Evolutionary conservation across 257 asterid species (phyloP).

Genomic region (Fraxinus pennsylvanica): DNA sequence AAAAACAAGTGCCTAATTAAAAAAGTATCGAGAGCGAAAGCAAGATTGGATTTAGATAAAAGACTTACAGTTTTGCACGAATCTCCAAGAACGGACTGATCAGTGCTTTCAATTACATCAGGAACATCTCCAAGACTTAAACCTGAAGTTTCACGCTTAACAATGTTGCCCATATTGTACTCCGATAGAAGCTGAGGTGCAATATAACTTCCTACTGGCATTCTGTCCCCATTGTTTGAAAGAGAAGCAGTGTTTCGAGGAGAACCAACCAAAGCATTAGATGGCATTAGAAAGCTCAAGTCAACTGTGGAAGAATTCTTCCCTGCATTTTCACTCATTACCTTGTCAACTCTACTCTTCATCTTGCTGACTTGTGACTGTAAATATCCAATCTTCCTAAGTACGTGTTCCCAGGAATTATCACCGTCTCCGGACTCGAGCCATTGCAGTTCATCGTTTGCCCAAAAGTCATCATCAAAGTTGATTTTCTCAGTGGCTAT

Average conservation of each 20-base stretch:
- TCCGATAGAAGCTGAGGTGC: constrained; percentile 55
- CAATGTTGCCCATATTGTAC: constrained; percentile 33
- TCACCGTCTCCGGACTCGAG: constrained; percentile 39
- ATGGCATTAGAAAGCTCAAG: constrained; percentile 33
- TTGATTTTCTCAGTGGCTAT: constrained; percentile 39
- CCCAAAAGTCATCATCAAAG: constrained; percentile 39
- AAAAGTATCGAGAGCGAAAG: constrained; percentile 3
- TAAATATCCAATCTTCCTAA: constrained; percentile 49
- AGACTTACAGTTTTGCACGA: constrained; percentile 36
- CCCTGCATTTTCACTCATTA: constrained; percentile 49
- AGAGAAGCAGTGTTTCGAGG: constrained; percentile 38
- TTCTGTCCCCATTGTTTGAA: constrained; percentile 45
- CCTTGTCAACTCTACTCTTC: constrained; percentile 47
- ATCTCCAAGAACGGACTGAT: constrained; percentile 22
- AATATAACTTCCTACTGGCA: constrained; percentile 41
- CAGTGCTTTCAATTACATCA: constrained; percentile 27
- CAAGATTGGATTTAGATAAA: not conserved
- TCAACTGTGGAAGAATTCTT: constrained; percentile 33
- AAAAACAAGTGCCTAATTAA: not conserved
- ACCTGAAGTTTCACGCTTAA: constrained; percentile 45
- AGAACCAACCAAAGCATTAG: constrained; percentile 31
- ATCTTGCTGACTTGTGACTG: constrained; percentile 44
- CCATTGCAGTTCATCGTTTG: constrained; percentile 39
- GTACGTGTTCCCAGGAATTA: constrained; percentile 40
- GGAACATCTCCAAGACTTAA: constrained; percentile 37